These are phyloP conservation scores for Candida endomychidarum DNA, from an alignment of 805 yeast genomes.

Conservation along the genomic window DNA sequence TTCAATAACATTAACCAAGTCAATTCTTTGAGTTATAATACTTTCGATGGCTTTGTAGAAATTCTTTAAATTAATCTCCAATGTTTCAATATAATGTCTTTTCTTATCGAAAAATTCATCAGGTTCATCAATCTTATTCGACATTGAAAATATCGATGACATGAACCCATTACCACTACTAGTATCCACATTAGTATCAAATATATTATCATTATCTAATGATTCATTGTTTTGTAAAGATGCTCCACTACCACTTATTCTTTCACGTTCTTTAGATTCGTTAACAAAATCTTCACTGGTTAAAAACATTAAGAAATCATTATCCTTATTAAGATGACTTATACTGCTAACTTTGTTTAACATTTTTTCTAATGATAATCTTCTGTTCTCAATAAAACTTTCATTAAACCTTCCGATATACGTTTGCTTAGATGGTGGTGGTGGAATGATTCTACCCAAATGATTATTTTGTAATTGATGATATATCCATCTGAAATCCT, in stretches of 20 bases:
- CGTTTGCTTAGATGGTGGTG: slow-evolving; percentile 94
- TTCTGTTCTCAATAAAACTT: slow-evolving; percentile 82
- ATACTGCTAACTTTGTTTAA: slow-evolving; percentile 64
- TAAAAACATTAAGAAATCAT: slow-evolving; percentile 75
- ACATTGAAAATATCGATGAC: slow-evolving; percentile 68
- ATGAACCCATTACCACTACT: slow-evolving; percentile 49
- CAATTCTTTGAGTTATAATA: slow-evolving; percentile 73
- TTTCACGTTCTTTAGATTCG: slow-evolving; percentile 72
- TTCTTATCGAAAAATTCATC: slow-evolving; percentile 77
- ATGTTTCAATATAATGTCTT: slow-evolving; percentile 62
- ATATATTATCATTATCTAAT: slow-evolving; percentile 40
- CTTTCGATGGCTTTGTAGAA: slow-evolving; percentile 70
- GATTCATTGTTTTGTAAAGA: slow-evolving; percentile 33
- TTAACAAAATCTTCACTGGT: slow-evolving; percentile 67
- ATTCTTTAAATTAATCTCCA: slow-evolving; percentile 71
- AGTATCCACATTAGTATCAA: slow-evolving; percentile 28
- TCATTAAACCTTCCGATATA: slow-evolving; percentile 89
- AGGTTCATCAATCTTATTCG: slow-evolving; percentile 69
- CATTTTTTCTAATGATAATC: slow-evolving; percentile 86
- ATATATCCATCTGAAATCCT: slow-evolving; percentile 92
- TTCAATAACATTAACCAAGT: slow-evolving; percentile 63
- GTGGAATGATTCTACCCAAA: slow-evolving; percentile 87
- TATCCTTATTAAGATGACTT: slow-evolving; percentile 60
- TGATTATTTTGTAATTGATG: slow-evolving; percentile 82
- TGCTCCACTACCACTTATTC: slow-evolving; percentile 53